A percentile compares a stretch with the other conserved stretches of the same genome.
Evolutionary conservation across 2,329 filamentous ascomycete species (phyloP).

Genomic region (Fusarium verticillioides): DNA sequence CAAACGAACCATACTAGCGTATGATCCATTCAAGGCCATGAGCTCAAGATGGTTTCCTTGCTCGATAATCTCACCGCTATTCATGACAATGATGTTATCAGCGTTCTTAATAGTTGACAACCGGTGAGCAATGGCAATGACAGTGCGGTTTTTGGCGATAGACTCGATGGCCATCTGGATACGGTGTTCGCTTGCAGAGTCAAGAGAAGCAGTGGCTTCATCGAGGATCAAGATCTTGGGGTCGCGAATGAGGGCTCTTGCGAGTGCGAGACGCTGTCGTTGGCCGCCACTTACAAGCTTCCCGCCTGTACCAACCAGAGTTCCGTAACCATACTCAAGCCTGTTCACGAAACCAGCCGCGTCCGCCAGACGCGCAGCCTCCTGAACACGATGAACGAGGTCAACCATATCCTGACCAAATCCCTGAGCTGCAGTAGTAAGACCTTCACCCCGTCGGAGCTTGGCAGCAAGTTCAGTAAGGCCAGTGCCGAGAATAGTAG

Average conservation of each 20-base stretch:
- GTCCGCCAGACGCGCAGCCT: conserved; percentile 68
- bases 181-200: conserved; percentile 66
- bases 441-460: conserved; percentile 61
- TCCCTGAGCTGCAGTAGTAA: conserved; percentile 56
- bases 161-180: conserved; percentile 62
- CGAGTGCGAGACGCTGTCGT: conserved; percentile 68
- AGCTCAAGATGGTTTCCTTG: conserved; percentile 72
- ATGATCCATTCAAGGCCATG: conserved; percentile 61
- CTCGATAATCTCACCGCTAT: conserved; percentile 69
- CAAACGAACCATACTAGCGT: conserved; percentile 62
- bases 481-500: conserved; percentile 59
- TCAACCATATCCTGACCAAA: conserved; percentile 58
- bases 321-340: conserved; percentile 65
- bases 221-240: conserved; percentile 69
- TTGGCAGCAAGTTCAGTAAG: conserved; percentile 63
- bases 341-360: conserved; percentile 65
- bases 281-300: conserved; percentile 69
- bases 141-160: conserved; percentile 65
- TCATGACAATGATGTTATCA: conserved; percentile 74
- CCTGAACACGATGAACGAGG: conserved; percentile 61
- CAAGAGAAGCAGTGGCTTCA: conserved; percentile 70
- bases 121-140: conserved; percentile 73
- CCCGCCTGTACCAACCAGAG: conserved; percentile 64
- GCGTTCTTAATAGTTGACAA: conserved; percentile 71
- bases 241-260: conserved; percentile 66